phyloP scores from a whole-genome alignment of 495 filamentous ascomycete genomes.

The Hyphodiscus hymeniophilus region DNA sequence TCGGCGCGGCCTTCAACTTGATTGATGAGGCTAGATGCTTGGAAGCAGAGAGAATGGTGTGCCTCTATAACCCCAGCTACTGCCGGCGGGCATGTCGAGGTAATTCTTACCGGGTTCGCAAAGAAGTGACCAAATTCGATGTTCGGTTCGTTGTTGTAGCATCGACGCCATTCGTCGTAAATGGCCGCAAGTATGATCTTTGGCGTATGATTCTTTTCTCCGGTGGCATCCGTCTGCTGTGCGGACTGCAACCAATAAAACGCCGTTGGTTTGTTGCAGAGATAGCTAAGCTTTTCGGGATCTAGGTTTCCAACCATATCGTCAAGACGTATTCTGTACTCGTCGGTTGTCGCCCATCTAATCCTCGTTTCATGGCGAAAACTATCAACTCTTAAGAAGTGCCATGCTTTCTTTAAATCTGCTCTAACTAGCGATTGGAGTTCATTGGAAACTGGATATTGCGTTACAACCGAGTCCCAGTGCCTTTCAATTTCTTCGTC shows the following conservation, averaged over 20 bases:
- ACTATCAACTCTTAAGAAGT: constrained; percentile 5
- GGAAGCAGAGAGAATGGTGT: not conserved
- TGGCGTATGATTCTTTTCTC: constrained; percentile 4
- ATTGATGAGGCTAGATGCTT: not conserved
- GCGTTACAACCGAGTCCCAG: constrained; percentile 2
- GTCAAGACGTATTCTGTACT: not conserved
- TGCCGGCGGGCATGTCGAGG: constrained; percentile 2
- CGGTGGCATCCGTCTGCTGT: not conserved
- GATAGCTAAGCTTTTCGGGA: not conserved
- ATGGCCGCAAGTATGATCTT: constrained; percentile 1
- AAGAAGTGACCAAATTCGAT: constrained; percentile 9
- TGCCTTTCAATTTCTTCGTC: constrained; percentile 4
- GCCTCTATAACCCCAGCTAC: constrained; percentile 3
- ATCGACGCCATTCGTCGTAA: constrained; percentile 4
- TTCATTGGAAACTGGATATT: constrained; percentile 3
- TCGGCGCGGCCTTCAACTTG: not conserved
- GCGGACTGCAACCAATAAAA: constrained; percentile 4
- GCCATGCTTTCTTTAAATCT: constrained; percentile 3
- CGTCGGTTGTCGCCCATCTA: constrained; percentile 3
- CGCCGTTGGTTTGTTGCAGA: constrained; percentile 7
- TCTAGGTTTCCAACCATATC: constrained; percentile 1
- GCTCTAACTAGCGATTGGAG: constrained; percentile 4
- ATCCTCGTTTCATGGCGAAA: constrained; percentile 3
- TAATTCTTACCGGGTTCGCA: constrained; percentile 5
- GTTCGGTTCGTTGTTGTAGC: constrained; percentile 3